phyloP scores from a whole-genome alignment of 2,329 filamentous ascomycete species.

The Colletotrichum aenigma region DNA sequence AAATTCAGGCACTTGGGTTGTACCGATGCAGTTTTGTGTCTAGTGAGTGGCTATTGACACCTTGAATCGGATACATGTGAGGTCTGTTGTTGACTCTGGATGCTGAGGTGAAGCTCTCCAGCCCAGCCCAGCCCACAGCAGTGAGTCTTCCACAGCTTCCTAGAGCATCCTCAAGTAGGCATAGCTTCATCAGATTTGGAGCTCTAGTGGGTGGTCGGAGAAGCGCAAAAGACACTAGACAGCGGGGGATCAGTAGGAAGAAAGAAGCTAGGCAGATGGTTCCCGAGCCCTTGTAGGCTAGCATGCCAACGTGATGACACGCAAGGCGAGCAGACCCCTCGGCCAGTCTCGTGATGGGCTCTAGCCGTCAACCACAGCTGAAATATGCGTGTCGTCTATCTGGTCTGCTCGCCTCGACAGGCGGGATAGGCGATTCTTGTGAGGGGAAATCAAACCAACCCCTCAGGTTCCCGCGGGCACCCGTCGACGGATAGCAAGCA shows the following conservation, averaged over 20 bases:
- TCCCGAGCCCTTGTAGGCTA: neutral
- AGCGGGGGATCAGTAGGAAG: neutral
- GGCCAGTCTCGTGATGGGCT: neutral
- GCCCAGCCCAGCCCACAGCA: neutral
- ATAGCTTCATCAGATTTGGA: neutral
- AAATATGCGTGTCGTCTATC: neutral
- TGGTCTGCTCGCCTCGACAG: neutral
- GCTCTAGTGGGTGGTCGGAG: neutral
- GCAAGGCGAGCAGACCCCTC: neutral
- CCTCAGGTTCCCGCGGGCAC: neutral
- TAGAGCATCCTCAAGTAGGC: neutral
- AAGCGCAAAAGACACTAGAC: neutral
- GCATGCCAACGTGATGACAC: neutral
- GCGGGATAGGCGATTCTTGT: neutral
- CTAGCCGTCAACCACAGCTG: neutral
- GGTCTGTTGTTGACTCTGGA: neutral
- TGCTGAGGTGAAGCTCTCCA: neutral
- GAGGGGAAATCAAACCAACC: neutral
- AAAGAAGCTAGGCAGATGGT: neutral
- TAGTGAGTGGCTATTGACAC: neutral
- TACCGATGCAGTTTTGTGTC: neutral
- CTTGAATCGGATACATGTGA: neutral
- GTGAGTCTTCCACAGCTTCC: neutral
- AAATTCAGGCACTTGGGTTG: neutral
- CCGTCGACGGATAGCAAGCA: neutral